Base-by-base conservation (phyloP, 306 rosid species). In the Ammopiptanthus mongolicus region DNA sequence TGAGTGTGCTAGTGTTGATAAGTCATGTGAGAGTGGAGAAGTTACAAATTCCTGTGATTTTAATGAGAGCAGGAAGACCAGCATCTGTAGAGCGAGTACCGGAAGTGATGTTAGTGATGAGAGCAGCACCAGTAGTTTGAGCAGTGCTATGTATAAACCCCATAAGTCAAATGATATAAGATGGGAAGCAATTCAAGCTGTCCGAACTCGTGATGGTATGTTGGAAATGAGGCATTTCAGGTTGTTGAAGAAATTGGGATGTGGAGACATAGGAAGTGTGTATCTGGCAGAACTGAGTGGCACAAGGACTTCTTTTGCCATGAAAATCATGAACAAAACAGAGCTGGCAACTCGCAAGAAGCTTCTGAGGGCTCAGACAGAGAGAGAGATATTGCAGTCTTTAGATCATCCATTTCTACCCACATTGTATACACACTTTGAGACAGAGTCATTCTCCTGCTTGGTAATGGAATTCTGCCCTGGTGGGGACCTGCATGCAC, bases 381-480 rank as follows among this genome's bases (percentile, higher is more conserved):
- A 95, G 82, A 88, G 91, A 77, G 99, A 95, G 88, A 95, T 95
- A 81, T 87, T 95, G 78, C 97, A 90, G 80, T 90, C 91, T 72
- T 84, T 95, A 64, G 99, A 95, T 85, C 99, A 95, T 76, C 99
- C 99, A 13, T 95, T 95, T 73, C 82, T 95, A 17, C 99, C 99
- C 14, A 88, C 99, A 57, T 81, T 95, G 64, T 92, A 95, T 68
- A 83, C 99, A 39, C 91, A 90, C 62, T 93, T 93, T 65, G 98
- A 90, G 82, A 88, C 94, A 6, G 98, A 88, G 14, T 86, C 87
- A 71, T 88, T 87, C 84, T 88, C 97, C 48, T 95, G 97, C 83
- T 85, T 95, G 91, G 90, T 90, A 33, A 92, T 95, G 97, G 99
- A 95, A 84, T 92, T 86, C 53, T 95, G 99, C 77, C 97, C 99